These are phyloP conservation scores for Sporothrix brunneoviolacea DNA, from an alignment of 2,329 filamentous ascomycete genomes.

Conservation along the genomic window DNA sequence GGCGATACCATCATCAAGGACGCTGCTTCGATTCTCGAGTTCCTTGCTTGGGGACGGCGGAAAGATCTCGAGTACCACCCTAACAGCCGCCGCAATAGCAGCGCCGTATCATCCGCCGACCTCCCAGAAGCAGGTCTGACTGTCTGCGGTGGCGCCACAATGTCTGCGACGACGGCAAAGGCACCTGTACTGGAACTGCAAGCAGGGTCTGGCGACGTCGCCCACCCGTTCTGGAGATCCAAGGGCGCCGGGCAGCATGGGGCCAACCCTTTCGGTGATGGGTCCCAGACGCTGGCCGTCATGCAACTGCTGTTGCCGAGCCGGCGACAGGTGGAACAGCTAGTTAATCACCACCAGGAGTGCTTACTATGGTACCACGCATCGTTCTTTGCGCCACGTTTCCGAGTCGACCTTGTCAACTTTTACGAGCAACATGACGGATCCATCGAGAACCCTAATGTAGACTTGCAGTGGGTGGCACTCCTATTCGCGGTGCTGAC, in stretches of 20 bases:
- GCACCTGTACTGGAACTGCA: too few relatives aligned
- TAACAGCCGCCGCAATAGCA: too few relatives aligned
- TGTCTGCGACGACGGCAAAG: conserved; percentile 5
- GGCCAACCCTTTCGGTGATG: too few relatives aligned
- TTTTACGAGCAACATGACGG: conserved; percentile 31
- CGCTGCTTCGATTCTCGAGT: conserved; percentile 41
- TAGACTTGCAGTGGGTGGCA: conserved; percentile 39
- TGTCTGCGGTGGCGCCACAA: background rate
- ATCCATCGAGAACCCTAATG: conserved; percentile 24
- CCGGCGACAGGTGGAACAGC: conserved; percentile 17
- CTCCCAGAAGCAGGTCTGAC: too few relatives aligned
- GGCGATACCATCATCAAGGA: conserved; percentile 29
- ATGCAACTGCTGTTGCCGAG: conserved; percentile 22
- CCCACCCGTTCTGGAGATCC: too few relatives aligned
- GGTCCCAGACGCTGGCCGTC: conserved; percentile 15
- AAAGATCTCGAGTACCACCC: conserved; percentile 30
- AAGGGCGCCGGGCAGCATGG: too few relatives aligned
- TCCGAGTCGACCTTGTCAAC: conserved; percentile 30
- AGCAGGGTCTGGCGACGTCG: too few relatives aligned
- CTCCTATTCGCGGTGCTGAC: conserved; percentile 39
- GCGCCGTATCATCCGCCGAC: too few relatives aligned
- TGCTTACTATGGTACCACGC: conserved; percentile 24
- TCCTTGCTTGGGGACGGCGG: conserved; percentile 40
- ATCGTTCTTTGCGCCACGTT: conserved; percentile 24
- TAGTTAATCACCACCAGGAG: conserved; percentile 21